Base-by-base conservation (phyloP, 2,329 filamentous ascomycete genomes). In the Camptophora hylomeconis region DNA sequence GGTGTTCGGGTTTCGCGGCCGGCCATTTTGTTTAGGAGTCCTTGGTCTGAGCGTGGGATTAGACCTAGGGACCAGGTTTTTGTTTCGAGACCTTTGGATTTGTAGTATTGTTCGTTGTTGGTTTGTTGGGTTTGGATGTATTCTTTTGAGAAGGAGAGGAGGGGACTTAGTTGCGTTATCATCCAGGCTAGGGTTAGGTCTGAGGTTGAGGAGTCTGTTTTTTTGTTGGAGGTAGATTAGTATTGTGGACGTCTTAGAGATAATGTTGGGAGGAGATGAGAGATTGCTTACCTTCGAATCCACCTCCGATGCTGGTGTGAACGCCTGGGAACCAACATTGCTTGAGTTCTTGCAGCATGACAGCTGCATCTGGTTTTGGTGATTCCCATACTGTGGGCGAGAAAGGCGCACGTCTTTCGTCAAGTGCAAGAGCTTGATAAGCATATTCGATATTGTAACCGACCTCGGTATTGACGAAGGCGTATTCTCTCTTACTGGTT, bases 321-420 rank as follows among this genome's bases (percentile, higher is more conserved):
- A 55, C 58, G 7, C 67, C 67, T 0, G 65, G 64, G 31, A 69
- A 69, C 67, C 67, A 70, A 6, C 63, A 60, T 43, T 69, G 65
- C n/a, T 57, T 53, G 16, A 69, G 45, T 12, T 40, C 40, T 2
- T 50, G 34, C 17, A 39, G 36, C 26, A 37, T 26, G 22, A 45
- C 12, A 31, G 37, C 38, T 7, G 39, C 36, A 6, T 38, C 31
- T 5, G 58, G 54, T 18, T 62, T 56, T n/a, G n/a, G n/a, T n/a
- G n/a, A n/a, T 28, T 62, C 58, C 65, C 65, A 71, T 1, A 70
- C 45, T 0, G 65, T 64, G 0, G 67, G 66, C 0, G 54, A 52
- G 37, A 67, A 71, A 0, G 65, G 60, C 7, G 42, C 41, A 11
- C 54, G 45, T 20, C 50, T 46, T 33, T 57, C 54, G 29, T 58